Evolutionary conservation across 208 protist species (phyloP), one percentile per base, ranked within the genome.

Genomic region (Acanthamoeba polyphaga): DNA sequence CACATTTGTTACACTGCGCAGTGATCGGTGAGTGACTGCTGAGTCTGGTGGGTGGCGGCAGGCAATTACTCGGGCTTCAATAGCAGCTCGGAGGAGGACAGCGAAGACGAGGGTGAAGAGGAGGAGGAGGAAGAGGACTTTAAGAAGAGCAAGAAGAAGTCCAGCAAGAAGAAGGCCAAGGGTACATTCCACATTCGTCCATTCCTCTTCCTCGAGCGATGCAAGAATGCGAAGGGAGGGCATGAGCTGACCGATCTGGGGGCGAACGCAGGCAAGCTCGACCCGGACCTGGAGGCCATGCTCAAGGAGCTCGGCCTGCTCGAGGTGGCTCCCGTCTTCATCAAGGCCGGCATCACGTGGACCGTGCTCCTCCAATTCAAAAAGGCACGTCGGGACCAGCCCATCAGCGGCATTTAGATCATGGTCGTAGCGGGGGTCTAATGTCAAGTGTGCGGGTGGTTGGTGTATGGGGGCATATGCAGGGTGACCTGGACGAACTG

Each of bases 301-400:
- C 49, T 85, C 46, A 85, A 85, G 78, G 78, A 85, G 15, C 49
- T 85, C 27, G 78, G 78, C 9, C 49, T 85, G 46, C 38, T 85
- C 46, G 78, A 85, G 15, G 78, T 62, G 38, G 78, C 78, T 8
- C 78, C 78, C 19, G 46, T 85, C 78, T 85, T 85, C 49, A 51
- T 85, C 29, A 85, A 85, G 78, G 78, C 49, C 24, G 78, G 78
- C 19, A 85, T 85, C 49, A 85, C 78, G 17, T 85, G 78, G 78
- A n/a, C 78, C 24, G 78, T 85, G 24, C 78, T 85, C 78, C 78
- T 85, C 27, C 78, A 85, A 24, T 85, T 85, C 78, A 85, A 85
- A 24, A 85, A 82, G 43, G 74, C 29, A 82, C 22, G 64, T 49
- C 4, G 46, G 46, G 12, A 49, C 46, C 46, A 49, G 46, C 46